phyloP scores from a whole-genome alignment of 2,329 filamentous ascomycete genomes.

The Lizonia empirigonia region DNA sequence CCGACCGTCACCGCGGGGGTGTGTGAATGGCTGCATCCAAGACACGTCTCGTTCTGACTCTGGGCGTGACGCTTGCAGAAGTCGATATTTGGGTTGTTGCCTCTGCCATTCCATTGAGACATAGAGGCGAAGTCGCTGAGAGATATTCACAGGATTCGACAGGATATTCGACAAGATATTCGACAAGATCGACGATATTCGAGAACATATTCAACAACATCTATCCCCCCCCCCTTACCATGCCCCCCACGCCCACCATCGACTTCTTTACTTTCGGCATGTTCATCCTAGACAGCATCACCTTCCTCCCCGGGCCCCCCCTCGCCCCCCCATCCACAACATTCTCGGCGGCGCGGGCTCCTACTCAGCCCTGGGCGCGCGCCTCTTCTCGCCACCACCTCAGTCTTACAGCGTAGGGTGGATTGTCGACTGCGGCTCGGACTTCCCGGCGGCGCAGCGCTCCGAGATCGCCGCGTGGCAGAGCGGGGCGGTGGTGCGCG shows the following conservation, averaged over 20 bases:
- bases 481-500: constrained; percentile 73
- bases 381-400: constrained; percentile 76
- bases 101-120: no score
- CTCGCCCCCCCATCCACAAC: constrained; percentile 70
- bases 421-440: constrained; percentile 87
- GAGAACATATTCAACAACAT: no score
- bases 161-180: no score
- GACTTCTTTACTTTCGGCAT: constrained; percentile 67
- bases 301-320: constrained; percentile 77
- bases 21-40: constrained; percentile 2
- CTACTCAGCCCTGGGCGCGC: constrained; percentile 85
- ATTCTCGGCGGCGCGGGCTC: constrained; percentile 89
- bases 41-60: constrained; percentile 1
- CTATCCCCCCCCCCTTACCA: no score
- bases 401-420: constrained; percentile 75
- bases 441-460: constrained; percentile 75
- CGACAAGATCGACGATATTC: no score
- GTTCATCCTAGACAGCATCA: constrained; percentile 82
- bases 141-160: no score
- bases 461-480: constrained; percentile 73
- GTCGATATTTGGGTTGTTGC: neutral
- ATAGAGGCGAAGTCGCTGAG: constrained; percentile 7
- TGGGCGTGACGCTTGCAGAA: neutral
- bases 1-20: constrained; percentile 13
- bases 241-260: no score